phyloP scores from a whole-genome alignment of 371 early-diverging fungal genomes.

The Choanephora cucurbitarum region DNA sequence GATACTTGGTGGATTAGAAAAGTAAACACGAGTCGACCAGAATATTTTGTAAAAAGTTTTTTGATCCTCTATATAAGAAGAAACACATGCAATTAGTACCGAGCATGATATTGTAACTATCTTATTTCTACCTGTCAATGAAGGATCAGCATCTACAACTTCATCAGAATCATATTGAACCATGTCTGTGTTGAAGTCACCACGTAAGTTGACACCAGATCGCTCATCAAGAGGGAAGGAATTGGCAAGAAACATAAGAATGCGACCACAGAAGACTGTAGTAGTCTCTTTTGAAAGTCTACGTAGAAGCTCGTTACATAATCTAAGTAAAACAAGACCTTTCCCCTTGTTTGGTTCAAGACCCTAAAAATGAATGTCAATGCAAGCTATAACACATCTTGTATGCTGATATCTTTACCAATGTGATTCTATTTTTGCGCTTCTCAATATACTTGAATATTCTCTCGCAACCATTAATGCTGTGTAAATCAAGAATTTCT shows the following conservation, averaged over 20 bases:
- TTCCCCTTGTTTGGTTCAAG: constrained; percentile 78
- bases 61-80: constrained; percentile 44
- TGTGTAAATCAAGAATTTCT: constrained; percentile 69
- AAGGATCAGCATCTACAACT: constrained; percentile 47
- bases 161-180: constrained; percentile 56
- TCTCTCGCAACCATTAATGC: constrained; percentile 57
- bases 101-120: too few species aligned
- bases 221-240: constrained; percentile 81
- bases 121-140: constrained; percentile 42
- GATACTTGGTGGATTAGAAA: constrained; percentile 43
- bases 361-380: too few species aligned
- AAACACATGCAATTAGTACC: too few species aligned
- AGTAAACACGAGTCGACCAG: constrained; percentile 46
- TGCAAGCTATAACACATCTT: too few species aligned
- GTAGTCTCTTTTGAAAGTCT: constrained; percentile 78
- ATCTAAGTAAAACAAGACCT: constrained; percentile 75
- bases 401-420: too few species aligned
- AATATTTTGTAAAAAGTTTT: constrained; percentile 50
- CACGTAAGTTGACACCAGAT: constrained; percentile 81
- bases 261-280: constrained; percentile 81
- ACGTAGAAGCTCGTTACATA: constrained; percentile 83
- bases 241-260: constrained; percentile 79
- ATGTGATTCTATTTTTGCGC: constrained; percentile 53
- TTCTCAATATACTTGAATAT: constrained; percentile 70
- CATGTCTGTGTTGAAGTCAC: constrained; percentile 78